Evolutionary conservation across 2,329 filamentous ascomycete genomes (phyloP).

Genomic region (Malbranchea zuffiana): DNA sequence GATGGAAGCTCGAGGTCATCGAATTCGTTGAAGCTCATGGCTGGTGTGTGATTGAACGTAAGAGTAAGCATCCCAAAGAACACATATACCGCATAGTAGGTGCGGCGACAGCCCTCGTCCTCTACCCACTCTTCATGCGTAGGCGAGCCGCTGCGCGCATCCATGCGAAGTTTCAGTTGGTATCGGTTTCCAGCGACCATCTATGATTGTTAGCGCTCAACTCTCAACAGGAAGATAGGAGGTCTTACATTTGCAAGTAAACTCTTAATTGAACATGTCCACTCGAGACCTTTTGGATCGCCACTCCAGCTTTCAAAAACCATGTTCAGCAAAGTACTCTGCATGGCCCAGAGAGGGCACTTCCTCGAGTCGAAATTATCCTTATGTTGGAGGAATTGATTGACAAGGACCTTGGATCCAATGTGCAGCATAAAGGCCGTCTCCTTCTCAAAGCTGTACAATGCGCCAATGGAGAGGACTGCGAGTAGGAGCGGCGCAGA

Average conservation of each 20-base stretch:
- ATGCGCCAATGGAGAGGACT: slow-evolving; percentile 84
- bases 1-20: slow-evolving; percentile 86
- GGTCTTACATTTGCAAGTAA: slow-evolving; percentile 64
- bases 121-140: slow-evolving; percentile 88
- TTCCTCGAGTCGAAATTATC: slow-evolving; percentile 98
- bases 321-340: slow-evolving; percentile 94
- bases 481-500: slow-evolving; percentile 77
- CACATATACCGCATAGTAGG: slow-evolving; percentile 97
- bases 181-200: slow-evolving; percentile 98
- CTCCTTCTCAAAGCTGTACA: slow-evolving; percentile 95
- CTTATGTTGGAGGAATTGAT: slow-evolving; percentile 94
- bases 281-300: slow-evolving; percentile 92
- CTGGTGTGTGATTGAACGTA: slow-evolving; percentile 95
- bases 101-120: slow-evolving; percentile 90
- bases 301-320: slow-evolving; percentile 98
- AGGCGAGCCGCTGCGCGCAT: slow-evolving; percentile 69
- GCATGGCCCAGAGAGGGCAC: slow-evolving; percentile 96
- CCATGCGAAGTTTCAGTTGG: slow-evolving; percentile 84
- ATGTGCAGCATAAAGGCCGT: slow-evolving; percentile 96
- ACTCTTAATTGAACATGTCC: slow-evolving; percentile 98
- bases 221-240: slow-evolving; percentile 1
- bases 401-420: slow-evolving; percentile 92
- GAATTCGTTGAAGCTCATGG: slow-evolving; percentile 97
- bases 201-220: slow-evolving; percentile 24
- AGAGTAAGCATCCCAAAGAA: slow-evolving; percentile 93